These are phyloP conservation scores for Hemileccinum rubropunctum DNA, from an alignment of 768 basidiomycete genomes.

Conservation along the genomic window DNA sequence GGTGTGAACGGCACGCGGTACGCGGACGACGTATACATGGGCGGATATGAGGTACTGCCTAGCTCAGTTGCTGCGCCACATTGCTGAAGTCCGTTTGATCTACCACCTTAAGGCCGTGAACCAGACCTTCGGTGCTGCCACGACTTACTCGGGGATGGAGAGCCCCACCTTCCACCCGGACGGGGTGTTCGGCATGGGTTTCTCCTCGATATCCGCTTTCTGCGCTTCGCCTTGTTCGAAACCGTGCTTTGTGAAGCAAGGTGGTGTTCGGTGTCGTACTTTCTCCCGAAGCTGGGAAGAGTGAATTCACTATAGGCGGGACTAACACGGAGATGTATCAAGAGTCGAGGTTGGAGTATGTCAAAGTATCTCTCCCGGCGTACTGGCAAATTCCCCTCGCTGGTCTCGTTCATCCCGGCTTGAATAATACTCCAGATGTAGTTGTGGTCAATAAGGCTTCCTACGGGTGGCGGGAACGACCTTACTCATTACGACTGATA, in stretches of 20 bases:
- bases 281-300: conserved; percentile 32
- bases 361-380: conserved; percentile 27
- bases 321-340: conserved; percentile 45
- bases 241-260: conserved; percentile 38
- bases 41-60: conserved; percentile 31
- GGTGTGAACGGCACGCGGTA: conserved; percentile 38
- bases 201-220: conserved; percentile 37
- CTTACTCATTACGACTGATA: conserved; percentile 26
- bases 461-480: conserved; percentile 25
- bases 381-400: conserved; percentile 40
- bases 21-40: conserved; percentile 43
- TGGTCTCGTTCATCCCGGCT: conserved; percentile 24
- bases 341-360: conserved; percentile 39
- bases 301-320: conserved; percentile 59
- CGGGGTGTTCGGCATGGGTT: conserved; percentile 45
- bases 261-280: conserved; percentile 51
- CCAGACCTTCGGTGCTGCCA: conserved; percentile 46
- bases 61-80: conserved; percentile 8
- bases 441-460: conserved; percentile 24
- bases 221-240: conserved; percentile 40
- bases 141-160: conserved; percentile 34
- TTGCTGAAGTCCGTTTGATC: conserved; percentile 1
- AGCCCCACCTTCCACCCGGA: conserved; percentile 35
- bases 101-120: conserved; percentile 27
- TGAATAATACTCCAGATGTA: conserved; percentile 17